Evolutionary conservation across 1,139 yeast species (phyloP).

Genomic region (Suhomyces coccinellae): DNA sequence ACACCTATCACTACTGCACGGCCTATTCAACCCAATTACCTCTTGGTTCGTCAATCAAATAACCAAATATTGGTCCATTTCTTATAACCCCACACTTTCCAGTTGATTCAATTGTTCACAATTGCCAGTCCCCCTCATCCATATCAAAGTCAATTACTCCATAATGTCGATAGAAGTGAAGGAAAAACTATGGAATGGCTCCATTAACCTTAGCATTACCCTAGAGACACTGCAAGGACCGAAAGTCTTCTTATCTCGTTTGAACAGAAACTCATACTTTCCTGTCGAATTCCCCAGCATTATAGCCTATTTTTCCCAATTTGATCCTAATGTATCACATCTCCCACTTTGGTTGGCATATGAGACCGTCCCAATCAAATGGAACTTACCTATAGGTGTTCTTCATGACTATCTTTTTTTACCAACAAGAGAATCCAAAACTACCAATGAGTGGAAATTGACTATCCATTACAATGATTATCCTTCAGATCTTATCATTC

Average conservation of each 20-base stretch:
- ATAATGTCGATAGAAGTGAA: conserved; percentile 22
- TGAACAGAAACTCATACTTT: conserved; percentile 56
- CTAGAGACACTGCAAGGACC: conserved; percentile 14
- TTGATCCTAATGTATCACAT: conserved; percentile 28
- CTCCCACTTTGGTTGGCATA: conserved; percentile 64
- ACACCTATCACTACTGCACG: too few relatives aligned
- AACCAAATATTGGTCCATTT: too few relatives aligned
- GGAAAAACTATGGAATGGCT: conserved; percentile 55
- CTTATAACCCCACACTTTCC: background rate
- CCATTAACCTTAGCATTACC: conserved; percentile 45
- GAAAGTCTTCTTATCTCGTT: conserved; percentile 25
- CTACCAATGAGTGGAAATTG: conserved; percentile 47
- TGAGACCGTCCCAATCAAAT: conserved; percentile 62
- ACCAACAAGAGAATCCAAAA: background rate
- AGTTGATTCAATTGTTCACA: too few relatives aligned
- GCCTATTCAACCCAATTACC: too few relatives aligned
- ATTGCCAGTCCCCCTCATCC: background rate
- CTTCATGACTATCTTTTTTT: conserved; percentile 54
- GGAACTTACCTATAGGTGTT: conserved; percentile 82
- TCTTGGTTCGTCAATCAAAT: too few relatives aligned
- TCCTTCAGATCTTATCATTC: conserved; percentile 57
- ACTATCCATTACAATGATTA: conserved; percentile 39
- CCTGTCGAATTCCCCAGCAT: conserved; percentile 49
- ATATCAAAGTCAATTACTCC: background rate
- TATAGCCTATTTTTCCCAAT: conserved; percentile 44